phyloP scores from a whole-genome alignment of 495 filamentous ascomycete genomes.

The Lentithecium fluviatile region DNA sequence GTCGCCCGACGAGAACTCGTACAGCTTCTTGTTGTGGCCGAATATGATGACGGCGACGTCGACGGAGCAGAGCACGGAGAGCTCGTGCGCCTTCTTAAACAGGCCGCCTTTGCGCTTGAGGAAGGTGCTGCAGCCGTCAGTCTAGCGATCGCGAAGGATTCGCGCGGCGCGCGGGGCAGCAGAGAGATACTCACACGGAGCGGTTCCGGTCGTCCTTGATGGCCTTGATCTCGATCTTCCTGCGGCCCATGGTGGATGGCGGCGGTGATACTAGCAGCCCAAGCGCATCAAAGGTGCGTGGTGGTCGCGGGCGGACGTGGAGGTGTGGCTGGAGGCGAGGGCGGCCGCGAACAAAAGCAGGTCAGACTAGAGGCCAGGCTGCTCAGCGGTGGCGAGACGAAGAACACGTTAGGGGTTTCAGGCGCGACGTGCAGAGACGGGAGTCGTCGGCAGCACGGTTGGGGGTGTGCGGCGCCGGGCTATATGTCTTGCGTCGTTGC shows the following conservation, averaged over 20 bases:
- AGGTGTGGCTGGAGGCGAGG: conserved; percentile 14
- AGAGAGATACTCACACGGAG: conserved; percentile 91
- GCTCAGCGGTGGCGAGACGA: conserved; percentile 18
- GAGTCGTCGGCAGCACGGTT: background rate
- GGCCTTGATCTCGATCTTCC: conserved; percentile 98
- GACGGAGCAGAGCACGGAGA: conserved; percentile 95
- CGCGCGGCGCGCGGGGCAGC: no score
- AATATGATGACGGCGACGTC: conserved; percentile 99
- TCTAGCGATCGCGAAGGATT: conserved; percentile 6
- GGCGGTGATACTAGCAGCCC: conserved; percentile 1
- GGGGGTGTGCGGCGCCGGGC: conserved; percentile 7
- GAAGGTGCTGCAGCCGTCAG: conserved; percentile 68
- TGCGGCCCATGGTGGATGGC: conserved; percentile 56
- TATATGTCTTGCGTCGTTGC: conserved; percentile 15
- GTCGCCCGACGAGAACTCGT: conserved; percentile 92
- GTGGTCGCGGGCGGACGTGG: background rate
- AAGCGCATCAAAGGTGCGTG: conserved; percentile 15
- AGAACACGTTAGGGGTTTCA: conserved; percentile 27
- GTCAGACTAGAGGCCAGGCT: background rate
- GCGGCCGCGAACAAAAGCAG: background rate
- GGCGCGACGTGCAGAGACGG: conserved; percentile 8
- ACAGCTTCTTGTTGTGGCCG: conserved; percentile 95
- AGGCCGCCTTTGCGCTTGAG: conserved; percentile 97
- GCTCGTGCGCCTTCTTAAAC: conserved; percentile 99
- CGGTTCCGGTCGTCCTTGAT: conserved; percentile 99